phyloP scores from a whole-genome alignment of 2,329 filamentous ascomycete genomes.

The Ceratocystis harringtonii region DNA sequence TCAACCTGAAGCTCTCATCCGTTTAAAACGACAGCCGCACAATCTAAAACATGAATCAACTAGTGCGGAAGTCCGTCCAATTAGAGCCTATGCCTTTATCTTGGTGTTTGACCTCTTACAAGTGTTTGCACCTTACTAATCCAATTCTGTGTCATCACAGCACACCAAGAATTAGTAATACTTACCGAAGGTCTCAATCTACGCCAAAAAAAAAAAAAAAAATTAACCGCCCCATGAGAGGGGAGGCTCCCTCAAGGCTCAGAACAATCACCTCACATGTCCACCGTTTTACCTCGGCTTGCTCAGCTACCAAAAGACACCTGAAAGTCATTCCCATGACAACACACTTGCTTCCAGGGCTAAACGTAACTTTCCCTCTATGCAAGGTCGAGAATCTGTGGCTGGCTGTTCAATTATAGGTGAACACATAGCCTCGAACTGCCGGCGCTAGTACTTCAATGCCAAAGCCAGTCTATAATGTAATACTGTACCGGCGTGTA shows the following conservation, averaged over 20 bases:
- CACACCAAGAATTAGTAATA: not conserved
- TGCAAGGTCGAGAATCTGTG: not conserved
- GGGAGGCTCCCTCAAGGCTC: not conserved
- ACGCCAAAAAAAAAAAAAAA: not conserved
- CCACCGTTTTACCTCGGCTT: not conserved
- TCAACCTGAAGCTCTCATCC: not conserved
- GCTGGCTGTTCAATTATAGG: not conserved
- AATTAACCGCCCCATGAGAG: not conserved
- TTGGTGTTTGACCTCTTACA: not conserved
- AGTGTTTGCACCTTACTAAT: constrained; percentile 4
- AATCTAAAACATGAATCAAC: not conserved
- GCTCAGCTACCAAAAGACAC: not conserved
- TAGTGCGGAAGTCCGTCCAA: not conserved
- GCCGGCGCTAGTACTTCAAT: not conserved
- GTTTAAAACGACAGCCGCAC: not conserved
- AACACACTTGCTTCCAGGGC: too few species aligned
- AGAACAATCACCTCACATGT: not conserved
- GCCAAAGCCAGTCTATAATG: not conserved
- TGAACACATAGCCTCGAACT: not conserved
- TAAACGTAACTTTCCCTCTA: not conserved
- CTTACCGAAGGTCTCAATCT: not conserved
- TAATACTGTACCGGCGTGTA: not conserved
- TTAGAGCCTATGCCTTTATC: not conserved
- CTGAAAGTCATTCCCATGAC: not conserved
- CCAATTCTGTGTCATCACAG: not conserved